A percentile compares a stretch with the other conserved stretches of the same genome.
Conservation (phyloP, 192 early-diverging fungal genomes). For the Coemansia sp. region DNA sequence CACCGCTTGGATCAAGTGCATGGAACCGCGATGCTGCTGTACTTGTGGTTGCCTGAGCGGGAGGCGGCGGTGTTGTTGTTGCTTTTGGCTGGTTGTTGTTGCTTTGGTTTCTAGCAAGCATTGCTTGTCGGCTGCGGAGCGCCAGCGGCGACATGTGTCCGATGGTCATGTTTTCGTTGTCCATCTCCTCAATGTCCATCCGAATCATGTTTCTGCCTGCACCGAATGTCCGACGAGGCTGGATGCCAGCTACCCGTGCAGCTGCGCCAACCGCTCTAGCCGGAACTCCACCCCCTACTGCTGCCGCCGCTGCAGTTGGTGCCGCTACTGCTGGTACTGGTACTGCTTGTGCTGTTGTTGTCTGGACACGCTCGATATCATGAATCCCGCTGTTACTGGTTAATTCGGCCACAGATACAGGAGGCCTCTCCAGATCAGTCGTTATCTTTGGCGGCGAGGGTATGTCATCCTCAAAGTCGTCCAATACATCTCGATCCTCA, state of each 20-base stretch:
- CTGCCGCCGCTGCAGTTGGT: background rate
- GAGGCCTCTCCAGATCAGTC: slow-evolving; percentile 27
- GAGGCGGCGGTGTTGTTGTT: background rate
- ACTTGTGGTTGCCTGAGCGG: slow-evolving; percentile 3
- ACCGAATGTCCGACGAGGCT: slow-evolving; percentile 34
- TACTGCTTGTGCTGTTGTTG: background rate
- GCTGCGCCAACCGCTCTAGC: background rate
- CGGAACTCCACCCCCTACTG: background rate
- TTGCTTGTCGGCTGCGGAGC: slow-evolving; percentile 23
- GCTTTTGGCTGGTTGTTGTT: background rate
- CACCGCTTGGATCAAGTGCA: slow-evolving; percentile 18
- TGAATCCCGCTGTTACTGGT: background rate
- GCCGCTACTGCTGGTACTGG: background rate
- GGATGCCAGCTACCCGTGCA: slow-evolving; percentile 6
- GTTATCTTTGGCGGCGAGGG: slow-evolving; percentile 41
- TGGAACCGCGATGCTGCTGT: slow-evolving; percentile 26
- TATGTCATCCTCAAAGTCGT: slow-evolving; percentile 42
- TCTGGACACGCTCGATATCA: background rate
- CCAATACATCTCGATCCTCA: background rate
- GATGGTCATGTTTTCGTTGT: slow-evolving; percentile 51
- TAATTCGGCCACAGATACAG: slow-evolving; percentile 18
- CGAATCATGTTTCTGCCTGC: slow-evolving; percentile 13
- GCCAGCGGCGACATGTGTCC: slow-evolving; percentile 50
- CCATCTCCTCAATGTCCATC: slow-evolving; percentile 36
- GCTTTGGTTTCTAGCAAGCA: slow-evolving; percentile 4